Percentiles rank a stretch among this genome's conserved stretches.
These are phyloP conservation scores for Pseudohalonectria lignicola DNA, from an alignment of 2,329 filamentous ascomycete species.

Conservation along the genomic window DNA sequence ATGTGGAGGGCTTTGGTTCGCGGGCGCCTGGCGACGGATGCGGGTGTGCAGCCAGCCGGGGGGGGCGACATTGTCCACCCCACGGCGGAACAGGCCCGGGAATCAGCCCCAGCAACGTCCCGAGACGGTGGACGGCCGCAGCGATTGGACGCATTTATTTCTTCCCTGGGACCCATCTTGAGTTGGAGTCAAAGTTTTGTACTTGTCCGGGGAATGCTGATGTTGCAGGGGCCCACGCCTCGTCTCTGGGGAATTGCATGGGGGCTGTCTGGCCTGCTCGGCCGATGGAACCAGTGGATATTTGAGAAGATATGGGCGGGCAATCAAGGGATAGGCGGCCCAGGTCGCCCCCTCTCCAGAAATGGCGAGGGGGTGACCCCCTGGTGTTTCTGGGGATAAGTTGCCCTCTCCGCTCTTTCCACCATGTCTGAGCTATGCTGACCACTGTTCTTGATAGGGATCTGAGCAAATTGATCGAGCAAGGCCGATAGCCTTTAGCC, in stretches of 20 bases:
- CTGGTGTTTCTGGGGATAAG: constrained; percentile 37
- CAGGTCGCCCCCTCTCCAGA: constrained; percentile 38
- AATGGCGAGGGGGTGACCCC: constrained; percentile 39
- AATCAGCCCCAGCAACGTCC: background rate
- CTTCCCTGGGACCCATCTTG: constrained; percentile 71
- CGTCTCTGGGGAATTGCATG: no score
- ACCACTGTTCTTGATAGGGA: background rate
- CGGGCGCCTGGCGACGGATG: background rate
- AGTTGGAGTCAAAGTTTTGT: constrained; percentile 90
- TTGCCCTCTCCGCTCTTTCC: constrained; percentile 13
- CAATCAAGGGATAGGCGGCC: constrained; percentile 20
- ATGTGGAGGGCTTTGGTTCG: background rate
- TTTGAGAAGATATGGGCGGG: constrained; percentile 5
- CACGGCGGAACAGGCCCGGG: background rate
- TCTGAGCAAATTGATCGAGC: background rate
- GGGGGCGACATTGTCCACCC: no score
- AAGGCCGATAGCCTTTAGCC: no score
- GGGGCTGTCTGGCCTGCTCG: background rate
- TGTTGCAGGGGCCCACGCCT: constrained; percentile 3
- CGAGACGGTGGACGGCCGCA: background rate
- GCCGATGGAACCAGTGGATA: background rate
- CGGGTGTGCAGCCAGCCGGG: background rate
- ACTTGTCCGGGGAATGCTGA: constrained; percentile 56
- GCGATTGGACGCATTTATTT: background rate
- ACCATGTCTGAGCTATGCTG: background rate